These are phyloP conservation scores for Neonectria faginata DNA, from an alignment of 2,329 filamentous ascomycete species.

Conservation along the genomic window DNA sequence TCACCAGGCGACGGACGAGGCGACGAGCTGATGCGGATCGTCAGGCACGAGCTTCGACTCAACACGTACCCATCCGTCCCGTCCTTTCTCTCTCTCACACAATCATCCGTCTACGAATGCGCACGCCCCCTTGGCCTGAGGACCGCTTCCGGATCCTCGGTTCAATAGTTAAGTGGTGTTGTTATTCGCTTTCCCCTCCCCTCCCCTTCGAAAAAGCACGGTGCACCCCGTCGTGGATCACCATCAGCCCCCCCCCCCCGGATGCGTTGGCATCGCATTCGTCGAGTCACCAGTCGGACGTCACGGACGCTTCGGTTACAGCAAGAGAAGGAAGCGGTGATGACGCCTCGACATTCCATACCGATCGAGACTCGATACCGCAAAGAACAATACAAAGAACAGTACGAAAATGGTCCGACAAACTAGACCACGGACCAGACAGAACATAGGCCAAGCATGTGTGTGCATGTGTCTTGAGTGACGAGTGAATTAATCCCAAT, in stretches of 20 bases:
- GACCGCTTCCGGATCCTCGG: neutral
- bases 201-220: constrained; percentile 1
- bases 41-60: constrained; percentile 40
- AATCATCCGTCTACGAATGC: neutral
- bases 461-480: neutral
- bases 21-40: constrained; percentile 35
- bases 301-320: neutral
- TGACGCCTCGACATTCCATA: constrained; percentile 2
- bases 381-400: neutral
- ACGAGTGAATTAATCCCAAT: constrained; percentile 1
- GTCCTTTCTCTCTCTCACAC: no score
- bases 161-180: neutral
- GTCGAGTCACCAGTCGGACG: neutral
- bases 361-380: neutral
- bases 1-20: constrained; percentile 31
- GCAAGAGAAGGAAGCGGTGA: neutral
- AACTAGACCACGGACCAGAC: neutral
- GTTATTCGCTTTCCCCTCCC: neutral
- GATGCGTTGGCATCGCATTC: constrained; percentile 6
- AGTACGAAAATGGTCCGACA: neutral
- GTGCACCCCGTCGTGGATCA: neutral
- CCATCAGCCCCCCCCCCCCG: neutral
- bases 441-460: neutral
- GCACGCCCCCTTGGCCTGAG: neutral
- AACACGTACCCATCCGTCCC: neutral